Conservation (phyloP, 768 basidiomycete species). For the Suillus lakei region DNA sequence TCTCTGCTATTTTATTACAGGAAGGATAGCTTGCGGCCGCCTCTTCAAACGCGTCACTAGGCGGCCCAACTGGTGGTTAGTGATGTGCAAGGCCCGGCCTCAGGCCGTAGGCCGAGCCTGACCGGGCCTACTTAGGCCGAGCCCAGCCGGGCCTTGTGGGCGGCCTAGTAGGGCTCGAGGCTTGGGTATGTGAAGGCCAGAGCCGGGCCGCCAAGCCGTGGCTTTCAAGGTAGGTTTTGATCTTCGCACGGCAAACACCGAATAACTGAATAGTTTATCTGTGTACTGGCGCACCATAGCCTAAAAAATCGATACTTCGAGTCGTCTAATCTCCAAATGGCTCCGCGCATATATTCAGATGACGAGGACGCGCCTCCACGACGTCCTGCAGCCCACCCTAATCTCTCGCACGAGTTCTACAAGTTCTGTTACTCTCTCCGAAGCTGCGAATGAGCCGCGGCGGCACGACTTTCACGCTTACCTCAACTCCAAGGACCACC, state of each 20-base stretch:
- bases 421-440: no score
- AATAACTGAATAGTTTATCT: neutral
- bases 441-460: no score
- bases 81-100: constrained; percentile 4
- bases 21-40: no score
- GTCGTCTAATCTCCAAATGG: neutral
- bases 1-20: no score
- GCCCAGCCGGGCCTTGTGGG: neutral
- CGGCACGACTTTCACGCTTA: no score
- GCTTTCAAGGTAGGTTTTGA: neutral
- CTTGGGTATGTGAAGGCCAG: neutral
- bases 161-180: neutral
- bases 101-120: neutral
- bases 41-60: no score
- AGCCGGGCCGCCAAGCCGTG: neutral
- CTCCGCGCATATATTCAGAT: neutral
- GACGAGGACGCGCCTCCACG: constrained; percentile 9
- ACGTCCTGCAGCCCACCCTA: no score
- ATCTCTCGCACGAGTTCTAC: no score
- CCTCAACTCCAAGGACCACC: no score
- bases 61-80: no score
- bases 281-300: neutral
- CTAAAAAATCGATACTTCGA: neutral
- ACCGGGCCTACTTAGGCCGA: neutral
- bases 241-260: neutral